Percentiles rank a stretch among this genome's conserved stretches.
phyloP scores from a whole-genome alignment of 257 asterid genomes.

The Sherardia arvensis region DNA sequence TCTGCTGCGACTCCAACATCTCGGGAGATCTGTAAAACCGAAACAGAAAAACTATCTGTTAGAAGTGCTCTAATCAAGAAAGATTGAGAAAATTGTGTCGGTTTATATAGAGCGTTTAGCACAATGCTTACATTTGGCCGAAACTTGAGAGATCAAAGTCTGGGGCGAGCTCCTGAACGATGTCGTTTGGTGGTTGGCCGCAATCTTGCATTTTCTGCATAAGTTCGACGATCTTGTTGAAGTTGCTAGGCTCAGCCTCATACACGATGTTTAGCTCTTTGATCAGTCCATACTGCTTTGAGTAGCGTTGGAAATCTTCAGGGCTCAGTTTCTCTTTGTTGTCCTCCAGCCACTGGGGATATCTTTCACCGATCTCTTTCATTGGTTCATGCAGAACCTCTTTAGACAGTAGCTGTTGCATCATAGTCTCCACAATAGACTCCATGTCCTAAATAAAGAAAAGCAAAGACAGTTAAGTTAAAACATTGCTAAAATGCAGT shows the following conservation, averaged over 20 bases:
- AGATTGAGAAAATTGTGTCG: neutral
- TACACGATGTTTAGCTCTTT: constrained; percentile 59
- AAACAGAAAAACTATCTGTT: constrained; percentile 8
- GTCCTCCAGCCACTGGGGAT: constrained; percentile 83
- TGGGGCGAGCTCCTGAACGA: constrained; percentile 86
- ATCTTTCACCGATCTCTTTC: constrained; percentile 92
- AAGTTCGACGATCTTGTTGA: constrained; percentile 89
- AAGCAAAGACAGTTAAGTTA: neutral
- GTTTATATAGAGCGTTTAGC: too few species aligned
- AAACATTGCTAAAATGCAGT: too few species aligned
- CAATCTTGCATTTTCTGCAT: constrained; percentile 99
- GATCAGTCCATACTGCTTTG: constrained; percentile 54
- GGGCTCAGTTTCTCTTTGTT: constrained; percentile 50
- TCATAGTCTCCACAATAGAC: constrained; percentile 89
- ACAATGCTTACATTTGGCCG: constrained; percentile 67
- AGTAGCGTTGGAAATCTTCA: constrained; percentile 59
- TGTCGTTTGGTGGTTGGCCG: constrained; percentile 95
- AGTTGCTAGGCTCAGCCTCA: constrained; percentile 72
- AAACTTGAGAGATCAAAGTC: constrained; percentile 68
- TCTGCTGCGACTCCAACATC: constrained; percentile 68
- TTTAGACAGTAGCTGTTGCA: constrained; percentile 93
- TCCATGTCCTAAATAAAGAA: constrained; percentile 60
- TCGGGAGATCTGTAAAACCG: constrained; percentile 68
- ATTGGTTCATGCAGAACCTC: constrained; percentile 93
- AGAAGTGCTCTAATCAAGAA: neutral